phyloP scores from a whole-genome alignment of 1,284 basidiomycete genomes.

The Puccinia novopanici region DNA sequence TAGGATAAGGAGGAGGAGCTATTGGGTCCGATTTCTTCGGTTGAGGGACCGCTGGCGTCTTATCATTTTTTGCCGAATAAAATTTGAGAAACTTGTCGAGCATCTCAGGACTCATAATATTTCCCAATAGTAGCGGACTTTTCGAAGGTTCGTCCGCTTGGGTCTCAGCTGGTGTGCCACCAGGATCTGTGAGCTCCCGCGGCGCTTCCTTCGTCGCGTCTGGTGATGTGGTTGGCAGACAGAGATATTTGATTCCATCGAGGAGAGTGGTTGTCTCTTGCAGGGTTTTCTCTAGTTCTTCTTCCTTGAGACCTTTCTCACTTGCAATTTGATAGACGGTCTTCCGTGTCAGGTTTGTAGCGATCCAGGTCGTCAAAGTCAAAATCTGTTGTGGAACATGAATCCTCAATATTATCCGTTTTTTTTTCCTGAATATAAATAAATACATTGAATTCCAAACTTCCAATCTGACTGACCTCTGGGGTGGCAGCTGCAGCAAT shows the following conservation, averaged over 20 bases:
- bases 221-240: neutral
- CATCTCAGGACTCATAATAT: constrained; percentile 15
- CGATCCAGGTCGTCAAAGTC: constrained; percentile 36
- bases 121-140: neutral
- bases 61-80: constrained; percentile 9
- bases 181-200: neutral
- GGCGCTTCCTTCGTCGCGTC: neutral
- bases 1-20: neutral
- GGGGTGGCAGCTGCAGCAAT: constrained; percentile 36
- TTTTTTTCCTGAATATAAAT: neutral
- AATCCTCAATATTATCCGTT: too few species aligned
- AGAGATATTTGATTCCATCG: constrained; percentile 35
- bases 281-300: constrained; percentile 34
- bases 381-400: constrained; percentile 23
- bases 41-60: neutral
- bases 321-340: constrained; percentile 35
- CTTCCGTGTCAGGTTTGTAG: constrained; percentile 27
- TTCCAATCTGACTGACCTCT: neutral
- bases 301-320: constrained; percentile 39
- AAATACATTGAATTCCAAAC: neutral
- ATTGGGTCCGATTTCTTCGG: neutral
- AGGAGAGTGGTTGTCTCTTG: constrained; percentile 28
- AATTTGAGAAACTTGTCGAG: constrained; percentile 15
- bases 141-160: neutral
- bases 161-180: neutral